Percentiles rank a stretch among this genome's conserved stretches.
Evolutionary conservation across 805 yeast species (phyloP).

Genomic region (Starmera dryadoides): DNA sequence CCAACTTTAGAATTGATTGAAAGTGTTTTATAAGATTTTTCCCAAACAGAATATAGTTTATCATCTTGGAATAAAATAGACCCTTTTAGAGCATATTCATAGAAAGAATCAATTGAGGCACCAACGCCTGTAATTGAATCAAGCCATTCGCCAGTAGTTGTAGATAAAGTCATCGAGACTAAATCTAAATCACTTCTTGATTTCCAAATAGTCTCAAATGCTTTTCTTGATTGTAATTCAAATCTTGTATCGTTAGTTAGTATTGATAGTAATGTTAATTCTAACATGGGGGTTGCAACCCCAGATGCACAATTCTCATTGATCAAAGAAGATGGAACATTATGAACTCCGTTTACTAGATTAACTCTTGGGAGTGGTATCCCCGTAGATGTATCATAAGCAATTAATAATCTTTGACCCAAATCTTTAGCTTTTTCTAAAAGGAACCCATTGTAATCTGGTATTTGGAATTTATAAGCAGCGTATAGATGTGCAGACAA

Average conservation of each 20-base stretch:
- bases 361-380: slow-evolving; percentile 81
- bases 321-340: slow-evolving; percentile 36
- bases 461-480: slow-evolving; percentile 23
- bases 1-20: slow-evolving; percentile 41
- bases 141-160: slow-evolving; percentile 45
- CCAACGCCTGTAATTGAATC: slow-evolving; percentile 74
- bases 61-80: slow-evolving; percentile 65
- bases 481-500: slow-evolving; percentile 74
- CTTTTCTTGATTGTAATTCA: slow-evolving; percentile 50
- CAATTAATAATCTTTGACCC: slow-evolving; percentile 63
- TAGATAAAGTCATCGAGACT: slow-evolving; percentile 73
- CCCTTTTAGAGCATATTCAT: slow-evolving; percentile 79
- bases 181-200: slow-evolving; percentile 54
- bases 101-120: slow-evolving; percentile 87
- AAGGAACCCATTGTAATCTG: slow-evolving; percentile 64
- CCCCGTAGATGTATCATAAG: slow-evolving; percentile 56
- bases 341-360: slow-evolving; percentile 42
- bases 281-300: slow-evolving; percentile 76
- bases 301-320: slow-evolving; percentile 83
- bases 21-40: slow-evolving; percentile 50
- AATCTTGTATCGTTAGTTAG: slow-evolving; percentile 71
- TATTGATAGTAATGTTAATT: slow-evolving; percentile 66
- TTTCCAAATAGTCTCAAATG: slow-evolving; percentile 69
- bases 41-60: slow-evolving; percentile 48
- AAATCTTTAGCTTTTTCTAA: slow-evolving; percentile 65